Evolutionary conservation across 2,329 filamentous ascomycete species (phyloP).

Genomic region (Fusarium newnesense): DNA sequence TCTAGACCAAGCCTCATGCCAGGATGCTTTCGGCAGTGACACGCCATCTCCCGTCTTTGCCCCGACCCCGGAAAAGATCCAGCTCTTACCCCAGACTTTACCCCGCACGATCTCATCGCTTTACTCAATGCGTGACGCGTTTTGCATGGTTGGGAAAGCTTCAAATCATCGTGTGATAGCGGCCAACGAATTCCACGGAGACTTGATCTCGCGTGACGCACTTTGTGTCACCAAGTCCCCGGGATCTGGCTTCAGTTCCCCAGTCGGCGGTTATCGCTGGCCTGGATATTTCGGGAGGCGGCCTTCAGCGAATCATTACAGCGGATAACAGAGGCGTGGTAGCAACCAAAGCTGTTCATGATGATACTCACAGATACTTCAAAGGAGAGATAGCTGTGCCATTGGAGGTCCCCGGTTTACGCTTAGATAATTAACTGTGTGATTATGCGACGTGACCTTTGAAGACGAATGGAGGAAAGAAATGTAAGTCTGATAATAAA

Average conservation of each 20-base stretch:
- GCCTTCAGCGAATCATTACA: rapidly evolving
- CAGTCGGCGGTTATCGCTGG: not conserved
- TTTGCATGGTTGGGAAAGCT: not conserved
- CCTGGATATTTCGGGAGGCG: not conserved
- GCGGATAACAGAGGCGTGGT: rapidly evolving
- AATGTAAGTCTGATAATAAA: not conserved
- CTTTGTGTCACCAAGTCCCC: not conserved
- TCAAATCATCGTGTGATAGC: not conserved
- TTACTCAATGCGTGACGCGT: not conserved
- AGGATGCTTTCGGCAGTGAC: not conserved
- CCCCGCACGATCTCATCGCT: not conserved
- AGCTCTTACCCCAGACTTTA: not conserved
- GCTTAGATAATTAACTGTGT: rapidly evolving
- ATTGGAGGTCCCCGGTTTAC: rapidly evolving
- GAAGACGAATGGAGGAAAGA: rapidly evolving
- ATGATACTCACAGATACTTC: not conserved
- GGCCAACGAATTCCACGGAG: not conserved
- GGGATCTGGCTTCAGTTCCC: no score
- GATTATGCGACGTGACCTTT: rapidly evolving
- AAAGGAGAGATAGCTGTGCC: rapidly evolving
- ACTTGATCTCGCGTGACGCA: not conserved
- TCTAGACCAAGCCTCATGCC: not conserved
- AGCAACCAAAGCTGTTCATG: not conserved
- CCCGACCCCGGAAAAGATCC: not conserved
- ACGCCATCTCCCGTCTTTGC: not conserved